Percentiles rank a stretch among this genome's conserved stretches.
These are phyloP conservation scores for Flaveria bidentis DNA, from an alignment of 129 eudicot genomes.

Conservation along the genomic window DNA sequence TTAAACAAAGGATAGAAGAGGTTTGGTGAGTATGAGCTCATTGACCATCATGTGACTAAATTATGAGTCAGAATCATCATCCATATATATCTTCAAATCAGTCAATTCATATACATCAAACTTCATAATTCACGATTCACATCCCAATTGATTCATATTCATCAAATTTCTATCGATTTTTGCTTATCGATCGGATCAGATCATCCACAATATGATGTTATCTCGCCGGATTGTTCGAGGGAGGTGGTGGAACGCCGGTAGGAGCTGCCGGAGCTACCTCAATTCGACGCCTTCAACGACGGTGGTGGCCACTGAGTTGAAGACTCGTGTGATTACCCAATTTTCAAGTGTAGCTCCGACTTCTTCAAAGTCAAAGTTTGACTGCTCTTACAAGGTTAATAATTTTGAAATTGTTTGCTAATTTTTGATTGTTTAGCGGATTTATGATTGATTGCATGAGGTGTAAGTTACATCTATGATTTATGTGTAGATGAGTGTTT, in stretches of 20 bases:
- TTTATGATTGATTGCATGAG: not conserved
- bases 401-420: not conserved
- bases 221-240: conserved; percentile 54
- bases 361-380: conserved; percentile 31
- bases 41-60: conserved; percentile 16
- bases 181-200: conserved; percentile 1
- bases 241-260: conserved; percentile 30
- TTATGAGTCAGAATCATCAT: conserved; percentile 15
- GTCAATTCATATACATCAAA: not conserved
- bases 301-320: conserved; percentile 4
- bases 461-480: conserved; percentile 12
- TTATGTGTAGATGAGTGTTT: not conserved
- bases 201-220: conserved; percentile 35
- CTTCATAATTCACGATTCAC: not conserved
- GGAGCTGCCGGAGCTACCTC: conserved; percentile 33
- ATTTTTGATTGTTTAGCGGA: not conserved
- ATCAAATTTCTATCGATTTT: not conserved
- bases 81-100: not conserved
- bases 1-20: not conserved
- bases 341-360: conserved; percentile 12
- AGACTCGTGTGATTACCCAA: conserved; percentile 12
- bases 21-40: conserved; percentile 20
- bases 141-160: not conserved
- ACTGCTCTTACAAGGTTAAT: conserved; percentile 31
- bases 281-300: conserved; percentile 32